Base-by-base conservation (phyloP, 2,329 filamentous ascomycete genomes). In the Pyrenophora graminea region DNA sequence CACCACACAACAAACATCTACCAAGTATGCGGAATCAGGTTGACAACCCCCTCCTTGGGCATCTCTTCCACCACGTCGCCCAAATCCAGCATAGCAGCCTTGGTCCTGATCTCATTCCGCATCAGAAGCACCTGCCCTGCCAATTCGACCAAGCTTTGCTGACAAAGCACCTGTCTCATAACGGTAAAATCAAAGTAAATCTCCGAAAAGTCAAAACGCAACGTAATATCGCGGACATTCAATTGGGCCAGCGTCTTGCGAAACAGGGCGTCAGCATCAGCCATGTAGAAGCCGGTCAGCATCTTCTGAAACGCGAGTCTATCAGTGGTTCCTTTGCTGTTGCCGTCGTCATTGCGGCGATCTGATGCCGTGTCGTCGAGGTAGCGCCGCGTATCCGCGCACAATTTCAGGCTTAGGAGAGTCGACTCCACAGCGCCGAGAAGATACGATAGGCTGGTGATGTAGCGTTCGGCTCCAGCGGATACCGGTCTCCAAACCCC, bases 151-250 rank as follows among this genome's bases (percentile, higher is more conserved):
- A 71, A 51, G 5, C 60, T 57, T 25, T 58, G 50, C 21, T 41
- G 53, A 23, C 50, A 42, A 30, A 71, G 48, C 9, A 58, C 49
- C 1, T 31, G 36, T 30, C 55, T 57, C 7, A 46, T 43, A 0
- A 69, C 45, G 1, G 36, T 36, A 9, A 59, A 59, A 9, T 63
- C 53, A 51, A 65, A 70, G 31, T 62, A 67, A 39, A 61, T 64
- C 43, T 72, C 67, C 1, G 60, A 55, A 43, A 71, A 71, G 15
- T 62, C 58, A 38, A 70, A 70, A n/a, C 52, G 41, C 3, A 70
- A 43, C 7, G 55, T 45, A 5, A 69, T 39, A 2, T 45, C 44
- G 4, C 47, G 37, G 4, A 55, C 39, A 9, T 55, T 18, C 5
- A 69, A 40, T 5, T 48, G 45, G 2, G 59, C 43, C 3, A 70